Conservation (phyloP, 371 early-diverging fungal species). For the Scutellospora calospora region DNA sequence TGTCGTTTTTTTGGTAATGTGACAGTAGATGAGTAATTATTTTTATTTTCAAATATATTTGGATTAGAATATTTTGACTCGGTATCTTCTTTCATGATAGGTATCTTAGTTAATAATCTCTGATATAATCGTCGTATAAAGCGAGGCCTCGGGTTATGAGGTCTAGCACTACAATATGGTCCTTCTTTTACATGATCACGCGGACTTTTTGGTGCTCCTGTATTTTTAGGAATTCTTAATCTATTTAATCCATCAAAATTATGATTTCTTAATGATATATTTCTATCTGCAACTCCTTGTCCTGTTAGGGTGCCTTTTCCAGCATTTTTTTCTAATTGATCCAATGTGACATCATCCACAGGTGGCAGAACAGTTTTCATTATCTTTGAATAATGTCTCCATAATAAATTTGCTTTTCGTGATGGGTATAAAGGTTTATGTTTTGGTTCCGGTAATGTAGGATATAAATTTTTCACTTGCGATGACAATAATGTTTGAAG, state of each 20-base stretch:
- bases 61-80: not conserved
- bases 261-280: not conserved
- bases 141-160: slow-evolving; percentile 30
- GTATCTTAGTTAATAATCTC: slow-evolving; percentile 14
- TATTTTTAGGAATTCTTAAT: not conserved
- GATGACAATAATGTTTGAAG: slow-evolving; percentile 6
- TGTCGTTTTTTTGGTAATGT: not conserved
- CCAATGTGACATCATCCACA: not conserved
- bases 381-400: slow-evolving; percentile 37
- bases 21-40: no score
- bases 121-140: slow-evolving; percentile 39
- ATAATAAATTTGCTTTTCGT: slow-evolving; percentile 36
- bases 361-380: slow-evolving; percentile 32
- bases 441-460: slow-evolving; percentile 16
- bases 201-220: slow-evolving; percentile 6
- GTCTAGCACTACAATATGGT: slow-evolving; percentile 29
- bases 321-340: slow-evolving; percentile 27
- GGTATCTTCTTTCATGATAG: not conserved
- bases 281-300: not conserved
- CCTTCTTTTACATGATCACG: slow-evolving; percentile 14
- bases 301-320: slow-evolving; percentile 1
- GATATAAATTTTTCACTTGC: slow-evolving; percentile 29
- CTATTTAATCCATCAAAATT: not conserved
- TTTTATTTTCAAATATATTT: not conserved
- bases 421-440: slow-evolving; percentile 37